Evolutionary conservation across 345 rosid species (phyloP).

Genomic region (Hevea brasiliensis): DNA sequence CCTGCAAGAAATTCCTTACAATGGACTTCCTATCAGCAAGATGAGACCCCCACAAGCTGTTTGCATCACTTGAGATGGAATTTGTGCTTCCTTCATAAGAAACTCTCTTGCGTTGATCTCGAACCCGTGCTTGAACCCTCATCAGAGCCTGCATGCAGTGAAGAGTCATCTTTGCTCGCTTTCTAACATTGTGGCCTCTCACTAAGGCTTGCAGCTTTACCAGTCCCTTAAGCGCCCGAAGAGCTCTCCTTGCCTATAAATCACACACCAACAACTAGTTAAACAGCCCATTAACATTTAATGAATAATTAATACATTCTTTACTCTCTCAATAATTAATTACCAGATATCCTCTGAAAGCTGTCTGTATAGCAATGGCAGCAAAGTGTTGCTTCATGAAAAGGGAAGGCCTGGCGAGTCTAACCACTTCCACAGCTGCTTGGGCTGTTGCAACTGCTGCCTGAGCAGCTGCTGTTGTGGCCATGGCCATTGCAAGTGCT

Average conservation of each 20-base stretch:
- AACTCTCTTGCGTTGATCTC: constrained; percentile 14
- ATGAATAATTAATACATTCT: neutral
- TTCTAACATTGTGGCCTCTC: constrained; percentile 21
- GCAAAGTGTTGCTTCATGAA: constrained; percentile 14
- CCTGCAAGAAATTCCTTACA: constrained; percentile 18
- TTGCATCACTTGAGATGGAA: neutral
- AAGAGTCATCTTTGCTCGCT: constrained; percentile 15
- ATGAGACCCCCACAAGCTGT: constrained; percentile 23
- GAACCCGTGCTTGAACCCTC: constrained; percentile 19
- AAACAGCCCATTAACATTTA: no score
- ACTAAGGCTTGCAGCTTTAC: constrained; percentile 28
- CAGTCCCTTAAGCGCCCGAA: constrained; percentile 17
- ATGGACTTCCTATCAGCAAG: constrained; percentile 18
- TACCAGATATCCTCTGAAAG: constrained; percentile 32
- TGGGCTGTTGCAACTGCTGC: constrained; percentile 28
- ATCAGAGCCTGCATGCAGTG: constrained; percentile 24
- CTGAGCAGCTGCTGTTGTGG: constrained; percentile 27
- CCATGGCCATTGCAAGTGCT: constrained; percentile 27
- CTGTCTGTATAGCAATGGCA: constrained; percentile 22
- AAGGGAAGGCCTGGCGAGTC: constrained; percentile 20
- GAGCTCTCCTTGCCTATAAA: constrained; percentile 20
- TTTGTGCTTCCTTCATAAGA: constrained; percentile 20
- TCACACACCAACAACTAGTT: neutral
- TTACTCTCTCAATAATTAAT: neutral
- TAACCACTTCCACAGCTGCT: constrained; percentile 22